Evolutionary conservation across 768 basidiomycete genomes (phyloP).

Genomic region (Mycena olivaceomarginata): DNA sequence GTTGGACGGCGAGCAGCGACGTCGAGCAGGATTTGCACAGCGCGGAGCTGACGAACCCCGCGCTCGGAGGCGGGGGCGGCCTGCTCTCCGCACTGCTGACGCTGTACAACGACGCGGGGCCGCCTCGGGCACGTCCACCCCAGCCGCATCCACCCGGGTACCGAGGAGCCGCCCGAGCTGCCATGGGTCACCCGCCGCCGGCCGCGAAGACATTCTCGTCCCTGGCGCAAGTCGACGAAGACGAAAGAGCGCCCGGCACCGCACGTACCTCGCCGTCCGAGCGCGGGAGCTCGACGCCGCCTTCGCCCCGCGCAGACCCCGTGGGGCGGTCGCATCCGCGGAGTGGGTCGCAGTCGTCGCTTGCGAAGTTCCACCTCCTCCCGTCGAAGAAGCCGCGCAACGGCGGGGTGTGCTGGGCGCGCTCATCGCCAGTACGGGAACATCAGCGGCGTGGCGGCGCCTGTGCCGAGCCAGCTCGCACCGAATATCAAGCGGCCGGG

Average conservation of each 20-base stretch:
- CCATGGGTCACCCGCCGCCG: constrained; percentile 32
- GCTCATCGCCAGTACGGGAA: constrained; percentile 84
- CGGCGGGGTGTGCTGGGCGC: constrained; percentile 81
- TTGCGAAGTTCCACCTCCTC: constrained; percentile 14
- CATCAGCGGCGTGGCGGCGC: constrained; percentile 77
- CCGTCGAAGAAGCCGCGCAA: constrained; percentile 63
- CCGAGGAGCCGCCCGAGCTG: constrained; percentile 35
- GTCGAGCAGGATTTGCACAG: constrained; percentile 44
- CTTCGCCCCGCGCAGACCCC: constrained; percentile 17
- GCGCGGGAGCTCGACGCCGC: not conserved
- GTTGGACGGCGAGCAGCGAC: constrained; percentile 39
- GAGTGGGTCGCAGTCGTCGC: constrained; percentile 27
- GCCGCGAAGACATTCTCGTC: constrained; percentile 6
- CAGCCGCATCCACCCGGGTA: constrained; percentile 45
- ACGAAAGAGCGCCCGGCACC: no score
- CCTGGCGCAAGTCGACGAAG: not conserved
- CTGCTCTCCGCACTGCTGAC: constrained; percentile 81
- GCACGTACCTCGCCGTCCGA: not conserved
- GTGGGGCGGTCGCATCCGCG: constrained; percentile 25
- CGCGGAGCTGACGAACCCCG: constrained; percentile 40
- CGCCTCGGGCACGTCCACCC: constrained; percentile 42
- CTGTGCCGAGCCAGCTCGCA: constrained; percentile 65
- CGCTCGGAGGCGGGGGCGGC: constrained; percentile 68
- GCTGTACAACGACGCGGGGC: constrained; percentile 68
- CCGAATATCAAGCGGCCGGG: constrained; percentile 77